Percentiles rank a stretch among this genome's conserved stretches.
Conservation (phyloP, 2,329 filamentous ascomycete genomes). For the Talaromyces sp. region DNA sequence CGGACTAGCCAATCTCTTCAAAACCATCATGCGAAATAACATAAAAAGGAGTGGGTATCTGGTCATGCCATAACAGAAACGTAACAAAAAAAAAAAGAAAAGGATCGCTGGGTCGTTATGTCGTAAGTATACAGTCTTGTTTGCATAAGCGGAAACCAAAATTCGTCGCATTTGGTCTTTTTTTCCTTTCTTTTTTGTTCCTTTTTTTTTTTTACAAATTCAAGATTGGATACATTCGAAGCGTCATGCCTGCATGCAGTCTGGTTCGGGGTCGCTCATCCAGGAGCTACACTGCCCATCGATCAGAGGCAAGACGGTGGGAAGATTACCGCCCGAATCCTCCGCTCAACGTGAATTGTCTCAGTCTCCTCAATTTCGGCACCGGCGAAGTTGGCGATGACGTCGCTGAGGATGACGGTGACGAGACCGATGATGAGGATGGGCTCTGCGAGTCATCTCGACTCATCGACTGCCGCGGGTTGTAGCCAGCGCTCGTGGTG, state of each 20-base stretch:
- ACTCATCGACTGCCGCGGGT: not conserved
- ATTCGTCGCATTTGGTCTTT: not conserved
- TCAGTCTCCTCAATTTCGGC: not conserved
- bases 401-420: not conserved
- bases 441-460: constrained; percentile 2
- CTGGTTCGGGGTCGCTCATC: not conserved
- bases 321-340: not conserved
- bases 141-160: not conserved
- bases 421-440: not conserved
- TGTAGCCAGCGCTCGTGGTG: not conserved
- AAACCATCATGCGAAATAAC: not conserved
- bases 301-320: not conserved
- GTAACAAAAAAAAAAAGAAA: not conserved
- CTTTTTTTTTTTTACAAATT: not conserved
- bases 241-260: not conserved
- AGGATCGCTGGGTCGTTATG: not conserved
- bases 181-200: not conserved
- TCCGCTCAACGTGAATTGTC: not conserved
- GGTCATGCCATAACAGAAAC: not conserved
- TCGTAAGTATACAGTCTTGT: constrained; percentile 2
- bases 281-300: not conserved
- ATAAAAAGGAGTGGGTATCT: constrained; percentile 11
- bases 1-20: not conserved
- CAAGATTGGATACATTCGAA: not conserved
- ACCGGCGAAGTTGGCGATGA: not conserved